These are phyloP conservation scores for Geranomyces variabilis DNA, from an alignment of 192 early-diverging fungal species.

Conservation along the genomic window DNA sequence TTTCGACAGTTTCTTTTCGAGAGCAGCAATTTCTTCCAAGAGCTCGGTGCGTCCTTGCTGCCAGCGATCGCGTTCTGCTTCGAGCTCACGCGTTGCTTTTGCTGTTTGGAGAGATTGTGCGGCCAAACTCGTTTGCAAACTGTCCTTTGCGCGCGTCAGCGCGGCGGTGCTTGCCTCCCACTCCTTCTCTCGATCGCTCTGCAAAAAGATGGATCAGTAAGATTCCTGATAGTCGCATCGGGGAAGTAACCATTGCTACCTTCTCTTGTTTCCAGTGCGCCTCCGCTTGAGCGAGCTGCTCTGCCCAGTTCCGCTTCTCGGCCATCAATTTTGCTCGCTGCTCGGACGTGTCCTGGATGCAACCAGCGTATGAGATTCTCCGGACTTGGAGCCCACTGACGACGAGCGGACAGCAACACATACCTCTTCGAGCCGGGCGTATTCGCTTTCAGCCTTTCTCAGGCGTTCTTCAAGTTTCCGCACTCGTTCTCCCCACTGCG, in stretches of 20 bases:
- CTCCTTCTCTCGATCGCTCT: slow-evolving; percentile 40
- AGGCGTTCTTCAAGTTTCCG: slow-evolving; percentile 35
- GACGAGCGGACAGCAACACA: neutral
- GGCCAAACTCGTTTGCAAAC: slow-evolving; percentile 32
- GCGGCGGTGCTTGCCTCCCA: slow-evolving; percentile 40
- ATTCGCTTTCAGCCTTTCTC: slow-evolving; percentile 20
- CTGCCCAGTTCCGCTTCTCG: slow-evolving; percentile 40
- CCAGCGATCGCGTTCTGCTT: slow-evolving; percentile 40
- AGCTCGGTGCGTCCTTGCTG: slow-evolving; percentile 21
- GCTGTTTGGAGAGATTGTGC: slow-evolving; percentile 23
- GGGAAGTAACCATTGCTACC: slow-evolving; percentile 29
- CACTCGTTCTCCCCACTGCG: slow-evolving; percentile 18
- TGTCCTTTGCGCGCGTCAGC: slow-evolving; percentile 30
- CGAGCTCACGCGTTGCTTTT: slow-evolving; percentile 33
- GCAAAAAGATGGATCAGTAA: too few species aligned
- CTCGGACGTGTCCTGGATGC: slow-evolving; percentile 21
- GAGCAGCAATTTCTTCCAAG: slow-evolving; percentile 38
- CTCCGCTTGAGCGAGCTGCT: slow-evolving; percentile 34
- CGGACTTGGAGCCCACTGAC: neutral
- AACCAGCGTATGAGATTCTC: neutral
- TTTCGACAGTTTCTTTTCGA: slow-evolving; percentile 35
- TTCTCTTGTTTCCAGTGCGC: slow-evolving; percentile 26
- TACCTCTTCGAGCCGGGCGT: slow-evolving; percentile 31
- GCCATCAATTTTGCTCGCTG: slow-evolving; percentile 21
- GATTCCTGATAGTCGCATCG: too few species aligned